Percentiles rank a stretch among this genome's conserved stretches.
Evolutionary conservation across 2,329 filamentous ascomycete species (phyloP).

Genomic region (Taxawa tesnikishii): DNA sequence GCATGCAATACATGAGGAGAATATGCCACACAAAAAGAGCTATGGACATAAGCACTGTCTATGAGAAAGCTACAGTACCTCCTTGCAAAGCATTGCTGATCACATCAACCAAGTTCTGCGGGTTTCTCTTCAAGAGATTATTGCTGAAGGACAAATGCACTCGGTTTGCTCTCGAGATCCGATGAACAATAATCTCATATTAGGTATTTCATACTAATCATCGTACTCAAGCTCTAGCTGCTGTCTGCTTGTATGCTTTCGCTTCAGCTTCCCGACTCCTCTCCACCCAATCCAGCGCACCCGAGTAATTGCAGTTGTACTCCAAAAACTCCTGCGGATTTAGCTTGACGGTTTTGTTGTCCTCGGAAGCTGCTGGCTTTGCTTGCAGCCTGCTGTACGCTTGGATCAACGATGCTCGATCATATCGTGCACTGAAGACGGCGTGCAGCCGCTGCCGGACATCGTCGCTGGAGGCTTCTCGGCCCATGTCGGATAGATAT

Average conservation of each 20-base stretch:
- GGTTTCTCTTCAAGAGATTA: too few species aligned
- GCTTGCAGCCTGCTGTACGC: constrained; percentile 30
- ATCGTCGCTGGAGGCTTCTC: constrained; percentile 8
- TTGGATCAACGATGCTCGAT: constrained; percentile 30
- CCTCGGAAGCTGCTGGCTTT: constrained; percentile 23
- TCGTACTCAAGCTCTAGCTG: constrained; percentile 1
- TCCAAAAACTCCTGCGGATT: constrained; percentile 30
- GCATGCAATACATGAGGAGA: too few species aligned
- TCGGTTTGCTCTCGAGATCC: too few species aligned
- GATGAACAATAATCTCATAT: too few species aligned
- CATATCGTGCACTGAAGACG: constrained; percentile 20
- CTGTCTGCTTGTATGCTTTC: constrained; percentile 1
- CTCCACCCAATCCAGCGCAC: constrained; percentile 24
- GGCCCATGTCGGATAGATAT: constrained; percentile 13
- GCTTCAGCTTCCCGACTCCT: too few species aligned
- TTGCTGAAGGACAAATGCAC: too few species aligned
- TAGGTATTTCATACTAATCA: too few species aligned
- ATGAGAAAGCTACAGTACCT: too few species aligned
- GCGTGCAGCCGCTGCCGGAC: constrained; percentile 13
- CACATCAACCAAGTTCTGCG: too few species aligned
- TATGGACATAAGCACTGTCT: too few species aligned
- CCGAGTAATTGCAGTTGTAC: constrained; percentile 26
- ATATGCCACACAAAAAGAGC: too few species aligned
- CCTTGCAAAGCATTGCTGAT: too few species aligned
- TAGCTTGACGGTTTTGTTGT: constrained; percentile 20